Base-by-base conservation (phyloP, 345 rosid genomes). In the Melaleuca alternifolia region DNA sequence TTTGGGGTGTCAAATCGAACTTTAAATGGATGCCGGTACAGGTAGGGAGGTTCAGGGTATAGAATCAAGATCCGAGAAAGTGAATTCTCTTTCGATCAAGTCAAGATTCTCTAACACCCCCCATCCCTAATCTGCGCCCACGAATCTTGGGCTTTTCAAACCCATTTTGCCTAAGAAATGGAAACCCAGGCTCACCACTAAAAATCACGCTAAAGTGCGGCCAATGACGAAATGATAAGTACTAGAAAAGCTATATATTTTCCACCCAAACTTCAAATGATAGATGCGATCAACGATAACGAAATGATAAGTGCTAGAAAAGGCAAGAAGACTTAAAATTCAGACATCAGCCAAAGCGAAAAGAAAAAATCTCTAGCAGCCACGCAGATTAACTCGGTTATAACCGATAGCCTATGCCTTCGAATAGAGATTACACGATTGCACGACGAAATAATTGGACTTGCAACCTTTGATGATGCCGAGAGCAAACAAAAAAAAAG, bases 351-450 rank as follows among this genome's bases (percentile, higher is more conserved):
- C 14, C 28, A 24, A 56, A 14, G 0, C 0, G 24, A 24, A 56
- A 56, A 56, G 4, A 41, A 41, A 41, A 41, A 41, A 4, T 2
- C 4, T 23, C 1, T 56, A 56, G 30, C 13, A 0, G 6, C 14
- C 62, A 10, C 24, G 13, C 3, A 0, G 3, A 56, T 56, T 0
- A 0, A 56, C 62, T 56, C 5, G 3, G 62, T 51, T 14, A 2
- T 51, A 51, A 51, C 7, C 54, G 16, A 14, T 51, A 51, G 62
- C 71, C 9, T 6, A 3, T 2, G 71, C 37, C 33, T 59, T 59
- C 37, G n/a, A 13, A 59, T n/a, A n/a, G 37, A 59, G 7, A 59
- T 59, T 59, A n/a, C n/a, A 6, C 71, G n/a, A 59, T 13, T 26
- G 16, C 65, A 26, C 8, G 0, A 0, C 26, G 33, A 57, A 26